A percentile compares a stretch with the other conserved stretches of the same genome.
Evolutionary conservation across 805 yeast species (phyloP).

Genomic region (Wickerhamiella sergipiensis): DNA sequence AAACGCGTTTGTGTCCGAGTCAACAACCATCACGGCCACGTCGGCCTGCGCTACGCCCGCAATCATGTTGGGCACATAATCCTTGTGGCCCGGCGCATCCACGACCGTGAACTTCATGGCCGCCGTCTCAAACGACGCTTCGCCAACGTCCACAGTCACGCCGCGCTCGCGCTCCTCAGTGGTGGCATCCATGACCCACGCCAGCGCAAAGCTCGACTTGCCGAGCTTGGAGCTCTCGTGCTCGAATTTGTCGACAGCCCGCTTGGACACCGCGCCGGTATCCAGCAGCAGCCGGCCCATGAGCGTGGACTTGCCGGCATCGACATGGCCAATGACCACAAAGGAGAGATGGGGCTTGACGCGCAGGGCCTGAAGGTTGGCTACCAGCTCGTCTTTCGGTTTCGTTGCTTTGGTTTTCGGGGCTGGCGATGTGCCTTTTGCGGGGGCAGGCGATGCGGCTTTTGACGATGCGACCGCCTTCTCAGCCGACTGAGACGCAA

Average conservation of each 20-base stretch:
- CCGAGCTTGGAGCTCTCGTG: slow-evolving; percentile 56
- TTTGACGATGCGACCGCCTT: neutral
- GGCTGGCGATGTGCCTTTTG: too few relatives aligned
- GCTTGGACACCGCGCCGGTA: slow-evolving; percentile 49
- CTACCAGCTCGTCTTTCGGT: slow-evolving; percentile 4
- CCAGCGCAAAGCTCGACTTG: slow-evolving; percentile 67
- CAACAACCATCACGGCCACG: slow-evolving; percentile 58
- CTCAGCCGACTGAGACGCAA: too few relatives aligned
- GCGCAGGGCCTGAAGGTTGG: slow-evolving; percentile 2
- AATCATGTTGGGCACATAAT: slow-evolving; percentile 76
- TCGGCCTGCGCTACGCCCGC: slow-evolving; percentile 75
- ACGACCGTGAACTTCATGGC: slow-evolving; percentile 49
- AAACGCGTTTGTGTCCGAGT: slow-evolving; percentile 50
- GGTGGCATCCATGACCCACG: slow-evolving; percentile 79
- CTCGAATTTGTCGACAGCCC: slow-evolving; percentile 46
- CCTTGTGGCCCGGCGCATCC: slow-evolving; percentile 78
- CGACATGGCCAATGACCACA: slow-evolving; percentile 77
- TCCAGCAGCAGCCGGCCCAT: slow-evolving; percentile 64
- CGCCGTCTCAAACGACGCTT: slow-evolving; percentile 48
- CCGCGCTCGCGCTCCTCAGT: slow-evolving; percentile 62
- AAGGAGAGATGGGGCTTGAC: slow-evolving; percentile 49
- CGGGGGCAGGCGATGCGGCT: slow-evolving; percentile 1
- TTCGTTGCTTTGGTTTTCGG: neutral
- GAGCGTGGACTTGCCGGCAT: slow-evolving; percentile 72
- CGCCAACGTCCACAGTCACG: slow-evolving; percentile 66